Evolutionary conservation across 306 rosid species (phyloP).

Genomic region (Cercis canadensis): DNA sequence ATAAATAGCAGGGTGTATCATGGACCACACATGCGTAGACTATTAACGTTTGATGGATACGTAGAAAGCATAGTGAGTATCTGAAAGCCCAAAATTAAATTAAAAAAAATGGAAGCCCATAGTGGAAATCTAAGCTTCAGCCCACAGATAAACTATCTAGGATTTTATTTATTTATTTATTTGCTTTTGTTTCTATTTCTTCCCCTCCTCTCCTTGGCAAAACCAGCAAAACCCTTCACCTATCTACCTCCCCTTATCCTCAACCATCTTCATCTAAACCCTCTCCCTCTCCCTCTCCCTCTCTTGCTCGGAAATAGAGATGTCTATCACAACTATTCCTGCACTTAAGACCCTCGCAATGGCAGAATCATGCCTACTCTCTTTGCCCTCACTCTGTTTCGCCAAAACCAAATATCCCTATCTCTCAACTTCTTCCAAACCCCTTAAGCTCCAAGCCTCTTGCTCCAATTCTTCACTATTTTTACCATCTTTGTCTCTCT

Average conservation of each 20-base stretch:
- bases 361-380: constrained; percentile 60
- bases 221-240: too few relatives aligned
- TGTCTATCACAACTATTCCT: constrained; percentile 56
- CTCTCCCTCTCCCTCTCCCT: constrained; percentile 25
- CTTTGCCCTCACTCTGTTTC: constrained; percentile 57
- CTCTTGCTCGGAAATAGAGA: not conserved
- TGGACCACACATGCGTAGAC: too few relatives aligned
- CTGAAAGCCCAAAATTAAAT: too few relatives aligned
- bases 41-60: too few relatives aligned
- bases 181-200: too few relatives aligned
- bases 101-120: too few relatives aligned
- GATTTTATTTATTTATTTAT: too few relatives aligned
- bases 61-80: too few relatives aligned
- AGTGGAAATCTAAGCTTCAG: too few relatives aligned
- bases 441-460: constrained; percentile 52
- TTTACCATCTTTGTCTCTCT: constrained; percentile 41
- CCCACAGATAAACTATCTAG: too few relatives aligned
- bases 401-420: constrained; percentile 46
- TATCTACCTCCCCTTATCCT: constrained; percentile 54
- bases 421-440: constrained; percentile 52
- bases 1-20: too few relatives aligned
- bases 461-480: constrained; percentile 45
- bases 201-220: too few relatives aligned
- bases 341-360: constrained; percentile 58
- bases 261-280: constrained; percentile 37